Evolutionary conservation across 352 stramenopile genomes (phyloP), one percentile per base, ranked within the genome.

Genomic region (Phytophthora pistaciae): DNA sequence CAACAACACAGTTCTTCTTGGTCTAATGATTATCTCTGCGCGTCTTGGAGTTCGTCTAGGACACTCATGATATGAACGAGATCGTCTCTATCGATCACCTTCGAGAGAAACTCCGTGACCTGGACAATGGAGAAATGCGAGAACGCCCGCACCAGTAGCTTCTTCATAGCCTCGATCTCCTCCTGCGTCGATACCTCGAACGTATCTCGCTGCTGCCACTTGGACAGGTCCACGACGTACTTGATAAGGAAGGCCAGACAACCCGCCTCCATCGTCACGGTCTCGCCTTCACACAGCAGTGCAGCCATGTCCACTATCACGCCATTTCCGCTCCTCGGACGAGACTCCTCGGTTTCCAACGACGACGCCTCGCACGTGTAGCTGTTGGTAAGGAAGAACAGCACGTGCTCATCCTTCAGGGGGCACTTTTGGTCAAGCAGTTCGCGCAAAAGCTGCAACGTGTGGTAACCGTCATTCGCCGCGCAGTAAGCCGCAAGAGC

Each of bases 321-420:
- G 18, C 62, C 57, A 70, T 71, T 57, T 2, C 44, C 63, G 55
- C 74, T 81, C 16, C 62, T 57, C 42, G 74, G 70, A 10, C 74
- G 74, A 68, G 66, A 71, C 8, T 56, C 64, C 46, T 76, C 59
- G 2, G 49, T 60, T 54, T 68, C 70, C 11, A 44, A 9, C 9
- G 42, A 56, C 4, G 72, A 72, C 23, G 56, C 55, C 14, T 68
- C 49, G 40, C 54, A 79, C 27, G 68, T 73, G 38, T 77, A 81
- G 56, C 75, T 77, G 52, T 82, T 90, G 5, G 85, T 75, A 7
- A 93, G 75, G 63, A 93, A 91, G 55, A 90, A 79, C 60, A 91
- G 70, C 3, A 89, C 56, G 14, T 92, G 80, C 2, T 90, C 75
- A 56, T 93, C 84, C 5, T 72, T 78, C 0, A 93, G 56, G 53